Base-by-base conservation (phyloP, 139 green algal genomes). In the Choricystis sp. region DNA sequence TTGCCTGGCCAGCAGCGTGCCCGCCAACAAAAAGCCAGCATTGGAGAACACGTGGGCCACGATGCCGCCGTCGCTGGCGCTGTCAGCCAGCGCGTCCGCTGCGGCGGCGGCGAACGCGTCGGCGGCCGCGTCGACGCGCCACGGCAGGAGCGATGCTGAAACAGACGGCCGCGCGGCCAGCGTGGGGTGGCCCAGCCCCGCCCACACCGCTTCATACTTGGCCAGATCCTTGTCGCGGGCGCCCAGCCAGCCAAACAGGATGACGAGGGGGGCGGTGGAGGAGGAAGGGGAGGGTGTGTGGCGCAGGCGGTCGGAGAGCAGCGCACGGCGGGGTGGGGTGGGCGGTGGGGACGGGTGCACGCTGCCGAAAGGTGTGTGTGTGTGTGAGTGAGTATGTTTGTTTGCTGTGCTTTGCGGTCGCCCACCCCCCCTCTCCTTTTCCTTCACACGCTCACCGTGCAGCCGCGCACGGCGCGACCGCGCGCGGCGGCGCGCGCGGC, bases 171-270 rank as follows among this genome's bases (percentile, higher is more conserved):
- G 16, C 9, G 16, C 40, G 9, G 40, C 40, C 9, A 52, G 27
- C 59, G 31, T 52, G 20, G 5, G 4, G 27, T 25, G 16, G 9
- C 31, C 24, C 4, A 31, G 3, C 29, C 31, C 40, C 24, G 29
- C n/a, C 61, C 61, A 57, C 23, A 57, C 16, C 3, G 19, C 19
- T 5, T 23, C 4, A 29, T 65, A 65, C 31, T 65, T 57, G 5
- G 19, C 4, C 26, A 57, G 5, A n/a, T 57, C n/a, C 3, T 4
- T 22, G 29, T 52, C 29, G 30, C 57, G 49, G 57, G 26, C 31
- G 31, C 65, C 65, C 40, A 69, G 27, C 65, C 66, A 71, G 49
- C 66, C 66, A 19, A 71, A 52, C 5, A 71, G 29, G 23, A 71
- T 25, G 16, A 71, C 66, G 14, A 66, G 5, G 1, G 59, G 66